Conservation (phyloP, 1,284 basidiomycete genomes). For the Malassezia furfur region DNA sequence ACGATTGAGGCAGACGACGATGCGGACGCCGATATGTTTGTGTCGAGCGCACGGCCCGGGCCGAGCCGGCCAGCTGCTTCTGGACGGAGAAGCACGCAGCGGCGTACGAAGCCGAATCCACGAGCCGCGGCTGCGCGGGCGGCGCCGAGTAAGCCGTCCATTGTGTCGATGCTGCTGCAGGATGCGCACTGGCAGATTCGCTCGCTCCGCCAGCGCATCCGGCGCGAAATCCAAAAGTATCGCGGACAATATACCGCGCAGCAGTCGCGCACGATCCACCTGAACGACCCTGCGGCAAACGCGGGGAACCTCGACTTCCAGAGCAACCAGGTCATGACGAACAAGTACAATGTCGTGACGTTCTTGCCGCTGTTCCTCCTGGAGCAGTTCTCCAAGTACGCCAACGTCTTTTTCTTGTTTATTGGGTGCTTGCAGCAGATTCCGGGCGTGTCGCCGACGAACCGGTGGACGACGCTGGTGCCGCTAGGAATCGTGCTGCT, state of each 20-base stretch:
- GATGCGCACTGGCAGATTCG: conserved; percentile 13
- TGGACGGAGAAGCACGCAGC: background rate
- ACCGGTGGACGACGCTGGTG: conserved; percentile 86
- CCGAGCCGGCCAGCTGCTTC: background rate
- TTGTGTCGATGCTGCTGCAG: conserved; percentile 8
- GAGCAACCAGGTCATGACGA: conserved; percentile 78
- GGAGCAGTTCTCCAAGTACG: conserved; percentile 97
- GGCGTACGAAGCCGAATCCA: background rate
- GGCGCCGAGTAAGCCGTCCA: conserved; percentile 5
- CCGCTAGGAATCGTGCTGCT: conserved; percentile 81
- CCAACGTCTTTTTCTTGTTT: conserved; percentile 97
- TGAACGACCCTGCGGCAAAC: conserved; percentile 42
- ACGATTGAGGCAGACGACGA: conserved; percentile 44
- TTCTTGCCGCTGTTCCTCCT: conserved; percentile 85
- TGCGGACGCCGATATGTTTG: conserved; percentile 10
- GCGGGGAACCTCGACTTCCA: conserved; percentile 31
- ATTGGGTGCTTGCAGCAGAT: conserved; percentile 97
- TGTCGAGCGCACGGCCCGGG: background rate
- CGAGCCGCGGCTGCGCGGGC: background rate
- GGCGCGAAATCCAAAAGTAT: conserved; percentile 26
- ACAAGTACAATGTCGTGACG: conserved; percentile 82
- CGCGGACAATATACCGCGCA: conserved; percentile 23
- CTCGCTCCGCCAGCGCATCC: conserved; percentile 18
- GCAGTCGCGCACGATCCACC: conserved; percentile 33
- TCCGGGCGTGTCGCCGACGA: conserved; percentile 92